Conservation (phyloP, 306 rosid genomes). For the Prunus fruticosa region DNA sequence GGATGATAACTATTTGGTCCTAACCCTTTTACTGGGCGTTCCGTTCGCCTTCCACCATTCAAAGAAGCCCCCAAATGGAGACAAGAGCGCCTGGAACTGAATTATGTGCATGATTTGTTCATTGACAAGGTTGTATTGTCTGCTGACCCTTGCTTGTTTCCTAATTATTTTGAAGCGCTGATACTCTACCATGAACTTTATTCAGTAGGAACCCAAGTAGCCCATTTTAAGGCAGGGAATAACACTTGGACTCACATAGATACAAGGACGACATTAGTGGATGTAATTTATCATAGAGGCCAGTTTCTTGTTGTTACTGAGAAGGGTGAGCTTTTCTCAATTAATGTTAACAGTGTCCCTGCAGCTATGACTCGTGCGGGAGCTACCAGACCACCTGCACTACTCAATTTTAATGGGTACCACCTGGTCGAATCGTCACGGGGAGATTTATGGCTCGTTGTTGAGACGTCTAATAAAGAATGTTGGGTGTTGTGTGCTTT, state of each 20-base stretch:
- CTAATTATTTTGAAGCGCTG: background rate
- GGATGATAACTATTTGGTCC: background rate
- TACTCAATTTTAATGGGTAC: too few species aligned
- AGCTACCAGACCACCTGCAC: too few species aligned
- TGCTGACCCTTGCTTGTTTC: background rate
- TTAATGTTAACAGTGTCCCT: too few species aligned
- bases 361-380: too few species aligned
- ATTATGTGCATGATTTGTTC: background rate
- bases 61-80: background rate
- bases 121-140: background rate
- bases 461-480: background rate
- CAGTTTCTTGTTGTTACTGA: too few species aligned
- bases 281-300: too few species aligned
- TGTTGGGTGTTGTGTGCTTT: background rate
- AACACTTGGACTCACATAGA: too few species aligned
- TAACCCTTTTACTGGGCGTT: background rate
- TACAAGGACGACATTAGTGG: too few species aligned
- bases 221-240: too few species aligned
- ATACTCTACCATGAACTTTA: too few species aligned
- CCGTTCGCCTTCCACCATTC: background rate
- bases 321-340: too few species aligned
- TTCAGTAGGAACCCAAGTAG: too few species aligned
- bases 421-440: background rate
- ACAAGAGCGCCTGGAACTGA: background rate
- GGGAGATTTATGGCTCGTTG: background rate